A percentile compares a stretch with the other conserved stretches of the same genome.
These are phyloP conservation scores for Pestalotiopsis sp. DNA, from an alignment of 2,329 filamentous ascomycete genomes.

Conservation along the genomic window DNA sequence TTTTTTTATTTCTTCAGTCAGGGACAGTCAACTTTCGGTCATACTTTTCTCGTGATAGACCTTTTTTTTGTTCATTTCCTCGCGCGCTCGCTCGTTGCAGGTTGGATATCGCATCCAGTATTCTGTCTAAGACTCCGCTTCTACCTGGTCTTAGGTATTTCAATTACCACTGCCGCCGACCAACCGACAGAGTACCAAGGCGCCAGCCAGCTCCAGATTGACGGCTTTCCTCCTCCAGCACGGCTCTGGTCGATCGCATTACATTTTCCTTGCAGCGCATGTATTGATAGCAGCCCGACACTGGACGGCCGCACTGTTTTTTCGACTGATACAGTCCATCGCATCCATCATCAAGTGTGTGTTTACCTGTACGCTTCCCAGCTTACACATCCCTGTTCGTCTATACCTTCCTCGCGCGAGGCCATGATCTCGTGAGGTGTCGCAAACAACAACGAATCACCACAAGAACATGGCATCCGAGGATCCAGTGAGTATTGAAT, in stretches of 20 bases:
- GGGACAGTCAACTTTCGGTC: not conserved
- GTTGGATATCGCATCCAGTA: conserved; percentile 7
- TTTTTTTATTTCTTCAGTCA: not conserved
- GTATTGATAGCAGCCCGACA: not conserved
- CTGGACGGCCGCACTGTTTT: not conserved
- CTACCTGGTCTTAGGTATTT: not conserved
- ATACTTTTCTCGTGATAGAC: conserved; percentile 8
- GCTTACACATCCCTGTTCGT: not conserved
- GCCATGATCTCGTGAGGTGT: conserved; percentile 1
- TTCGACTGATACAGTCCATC: not conserved
- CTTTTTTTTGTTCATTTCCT: not conserved
- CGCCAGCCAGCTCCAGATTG: not conserved
- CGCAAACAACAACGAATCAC: not conserved
- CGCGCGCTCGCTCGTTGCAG: not conserved
- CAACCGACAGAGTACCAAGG: no score
- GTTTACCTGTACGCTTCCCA: not conserved
- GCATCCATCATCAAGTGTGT: not conserved
- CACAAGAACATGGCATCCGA: conserved; percentile 8
- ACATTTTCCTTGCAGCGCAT: not conserved
- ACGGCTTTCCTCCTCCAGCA: not conserved
- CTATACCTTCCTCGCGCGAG: not conserved
- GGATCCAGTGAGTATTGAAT: conserved; percentile 8
- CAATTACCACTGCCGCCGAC: not conserved
- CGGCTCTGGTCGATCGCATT: not conserved
- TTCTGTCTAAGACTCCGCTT: not conserved